Evolutionary conservation across 495 filamentous ascomycete species (phyloP).

Genomic region (Apodospora peruviana): DNA sequence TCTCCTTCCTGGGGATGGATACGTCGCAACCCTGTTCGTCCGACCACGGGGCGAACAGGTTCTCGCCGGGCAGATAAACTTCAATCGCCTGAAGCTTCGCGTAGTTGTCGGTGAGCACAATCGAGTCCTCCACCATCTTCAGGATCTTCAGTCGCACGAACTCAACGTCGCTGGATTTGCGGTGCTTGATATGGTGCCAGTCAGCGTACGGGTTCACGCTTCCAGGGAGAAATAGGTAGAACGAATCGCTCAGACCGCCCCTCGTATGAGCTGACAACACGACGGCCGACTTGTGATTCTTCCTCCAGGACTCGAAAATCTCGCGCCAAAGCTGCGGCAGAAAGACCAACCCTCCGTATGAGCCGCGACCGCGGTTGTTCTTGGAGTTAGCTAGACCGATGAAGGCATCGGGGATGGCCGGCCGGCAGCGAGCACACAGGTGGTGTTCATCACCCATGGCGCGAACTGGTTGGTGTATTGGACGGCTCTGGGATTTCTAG

Average conservation of each 20-base stretch:
- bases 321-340: constrained; percentile 3
- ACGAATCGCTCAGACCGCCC: constrained; percentile 7
- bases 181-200: constrained; percentile 4
- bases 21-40: no score
- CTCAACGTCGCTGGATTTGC: background rate
- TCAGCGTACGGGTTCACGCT: background rate
- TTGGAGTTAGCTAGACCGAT: constrained; percentile 12
- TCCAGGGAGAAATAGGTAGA: constrained; percentile 16
- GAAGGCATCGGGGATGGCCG: constrained; percentile 16
- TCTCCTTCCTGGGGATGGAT: no score
- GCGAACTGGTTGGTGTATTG: constrained; percentile 14
- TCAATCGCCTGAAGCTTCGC: constrained; percentile 1
- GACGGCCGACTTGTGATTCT: background rate
- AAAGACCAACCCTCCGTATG: constrained; percentile 21
- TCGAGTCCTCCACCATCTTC: background rate
- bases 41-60: constrained; percentile 2
- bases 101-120: background rate
- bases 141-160: background rate
- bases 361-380: background rate
- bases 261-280: background rate
- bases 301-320: constrained; percentile 2
- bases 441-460: constrained; percentile 10
- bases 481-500: constrained; percentile 2
- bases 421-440: constrained; percentile 18
- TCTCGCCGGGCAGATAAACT: constrained; percentile 9